Evolutionary conservation across 2,329 filamentous ascomycete species (phyloP), one percentile per base, ranked within the genome.

Genomic region (Erysiphe pulchra): DNA sequence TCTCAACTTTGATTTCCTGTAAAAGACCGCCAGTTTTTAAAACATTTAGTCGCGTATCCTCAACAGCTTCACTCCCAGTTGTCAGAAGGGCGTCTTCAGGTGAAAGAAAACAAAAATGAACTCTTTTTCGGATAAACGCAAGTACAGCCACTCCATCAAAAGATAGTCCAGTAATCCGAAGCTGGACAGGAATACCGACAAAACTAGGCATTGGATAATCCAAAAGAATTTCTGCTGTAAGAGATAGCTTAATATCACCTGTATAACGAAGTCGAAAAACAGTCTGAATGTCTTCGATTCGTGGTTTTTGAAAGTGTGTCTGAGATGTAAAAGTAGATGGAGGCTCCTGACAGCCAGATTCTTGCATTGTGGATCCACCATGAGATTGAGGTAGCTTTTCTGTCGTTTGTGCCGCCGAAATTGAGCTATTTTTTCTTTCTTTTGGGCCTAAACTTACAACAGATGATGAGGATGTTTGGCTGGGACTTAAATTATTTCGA

Each of bases 191-290:
- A 49, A 98, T 87, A 12, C 86, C 85, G 2, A 95, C 87, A 56
- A 98, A 98, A 64, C 83, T 92, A 37, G 86, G 86, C 83, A 95
- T 95, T 0, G 90, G 90, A 59, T 98, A 98, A 62, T 98, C 90
- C 32, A 98, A 75, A 31, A 95, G 67, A 38, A 98, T 93, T 62
- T 95, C 86, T 0, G 90, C 86, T 20, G 90, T 95, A 44, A 98
- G 68, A 49, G 85, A 83, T 47, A 98, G 71, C 52, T 77, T 77
- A 48, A 98, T 71, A 56, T 94, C 80, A 31, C 90, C 90, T 2
- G 78, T 73, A 61, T 98, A 98, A 47, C 76, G 77, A 49, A 92
- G 86, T 52, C 86, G 79, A 56, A 92, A 87, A 6, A 95, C 80
- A 43, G 92, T 80, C 60, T 98, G 90, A 45, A 94, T 69, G 57